Conservation (phyloP, 352 stramenopile species). For the Peronospora tabacina region DNA sequence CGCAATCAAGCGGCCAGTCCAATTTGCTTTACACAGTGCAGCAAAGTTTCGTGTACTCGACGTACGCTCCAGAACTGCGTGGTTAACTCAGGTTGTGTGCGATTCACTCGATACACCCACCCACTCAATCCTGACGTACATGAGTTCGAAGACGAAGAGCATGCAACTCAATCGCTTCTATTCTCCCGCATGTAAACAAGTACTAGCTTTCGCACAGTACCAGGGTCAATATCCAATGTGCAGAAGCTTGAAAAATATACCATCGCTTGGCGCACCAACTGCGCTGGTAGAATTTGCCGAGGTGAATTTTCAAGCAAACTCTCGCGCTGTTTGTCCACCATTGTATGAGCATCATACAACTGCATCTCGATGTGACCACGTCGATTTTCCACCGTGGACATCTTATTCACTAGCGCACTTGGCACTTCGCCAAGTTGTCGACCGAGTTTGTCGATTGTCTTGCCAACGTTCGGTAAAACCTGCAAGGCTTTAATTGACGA, state of each 20-base stretch:
- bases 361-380: slow-evolving; percentile 29
- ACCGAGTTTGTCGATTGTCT: slow-evolving; percentile 22
- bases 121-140: neutral
- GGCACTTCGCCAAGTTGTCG: too few species aligned
- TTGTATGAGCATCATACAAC: slow-evolving; percentile 18
- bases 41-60: slow-evolving; percentile 1
- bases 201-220: neutral
- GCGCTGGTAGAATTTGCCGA: slow-evolving; percentile 1
- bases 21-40: slow-evolving; percentile 9
- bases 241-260: neutral
- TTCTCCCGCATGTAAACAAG: neutral
- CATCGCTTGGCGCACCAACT: neutral
- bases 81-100: neutral
- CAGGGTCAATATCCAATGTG: slow-evolving; percentile 18
- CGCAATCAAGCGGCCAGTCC: neutral
- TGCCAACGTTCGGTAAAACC: slow-evolving; percentile 8
- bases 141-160: neutral
- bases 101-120: slow-evolving; percentile 1
- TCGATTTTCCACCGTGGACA: slow-evolving; percentile 32
- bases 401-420: slow-evolving; percentile 26
- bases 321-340: slow-evolving; percentile 13
- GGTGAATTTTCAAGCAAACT: slow-evolving; percentile 1
- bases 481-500: neutral
- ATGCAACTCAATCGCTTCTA: neutral
- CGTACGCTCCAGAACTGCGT: slow-evolving; percentile 15